Evolutionary conservation across 2,329 filamentous ascomycete genomes (phyloP).

Genomic region (Metarhizium humberi): DNA sequence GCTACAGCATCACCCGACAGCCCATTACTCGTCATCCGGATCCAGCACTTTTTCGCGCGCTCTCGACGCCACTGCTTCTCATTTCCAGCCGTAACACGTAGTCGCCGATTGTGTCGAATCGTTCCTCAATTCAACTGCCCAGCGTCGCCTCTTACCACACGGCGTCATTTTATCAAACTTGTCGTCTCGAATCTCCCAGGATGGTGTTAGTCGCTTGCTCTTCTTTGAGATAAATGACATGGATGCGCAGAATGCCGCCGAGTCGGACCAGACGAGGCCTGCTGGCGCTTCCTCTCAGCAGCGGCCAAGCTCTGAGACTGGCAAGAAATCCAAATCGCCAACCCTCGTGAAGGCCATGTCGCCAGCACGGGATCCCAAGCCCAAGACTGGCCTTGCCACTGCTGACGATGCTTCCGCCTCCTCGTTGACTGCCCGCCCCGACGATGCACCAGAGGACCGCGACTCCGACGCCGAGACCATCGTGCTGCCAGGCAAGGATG

Average conservation of each 20-base stretch:
- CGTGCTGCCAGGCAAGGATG: slow-evolving; percentile 56
- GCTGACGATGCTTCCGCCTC: background rate
- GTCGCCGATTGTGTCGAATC: background rate
- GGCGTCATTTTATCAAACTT: slow-evolving; percentile 7
- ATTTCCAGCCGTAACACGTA: background rate
- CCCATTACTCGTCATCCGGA: background rate
- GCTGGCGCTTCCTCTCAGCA: slow-evolving; percentile 42
- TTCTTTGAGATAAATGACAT: slow-evolving; percentile 52
- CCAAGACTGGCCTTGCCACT: slow-evolving; percentile 1
- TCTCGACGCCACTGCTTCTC: background rate
- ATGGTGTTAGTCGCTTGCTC: slow-evolving; percentile 47
- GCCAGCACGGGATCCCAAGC: slow-evolving; percentile 7
- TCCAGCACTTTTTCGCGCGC: slow-evolving; percentile 4
- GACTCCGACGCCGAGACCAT: slow-evolving; percentile 67
- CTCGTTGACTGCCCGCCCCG: slow-evolving; percentile 13
- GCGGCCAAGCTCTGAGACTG: slow-evolving; percentile 19
- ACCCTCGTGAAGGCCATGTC: slow-evolving; percentile 7
- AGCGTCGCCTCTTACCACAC: slow-evolving; percentile 3
- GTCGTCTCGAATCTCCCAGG: slow-evolving; percentile 30
- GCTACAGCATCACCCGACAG: slow-evolving; percentile 4
- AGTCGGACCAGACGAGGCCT: slow-evolving; percentile 52
- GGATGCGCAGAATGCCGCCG: slow-evolving; percentile 60
- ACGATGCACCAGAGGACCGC: slow-evolving; percentile 40
- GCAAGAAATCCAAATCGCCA: slow-evolving; percentile 12
- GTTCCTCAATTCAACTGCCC: background rate